Evolutionary conservation across 805 yeast genomes (phyloP).

Genomic region (Metschnikowia henanensis): DNA sequence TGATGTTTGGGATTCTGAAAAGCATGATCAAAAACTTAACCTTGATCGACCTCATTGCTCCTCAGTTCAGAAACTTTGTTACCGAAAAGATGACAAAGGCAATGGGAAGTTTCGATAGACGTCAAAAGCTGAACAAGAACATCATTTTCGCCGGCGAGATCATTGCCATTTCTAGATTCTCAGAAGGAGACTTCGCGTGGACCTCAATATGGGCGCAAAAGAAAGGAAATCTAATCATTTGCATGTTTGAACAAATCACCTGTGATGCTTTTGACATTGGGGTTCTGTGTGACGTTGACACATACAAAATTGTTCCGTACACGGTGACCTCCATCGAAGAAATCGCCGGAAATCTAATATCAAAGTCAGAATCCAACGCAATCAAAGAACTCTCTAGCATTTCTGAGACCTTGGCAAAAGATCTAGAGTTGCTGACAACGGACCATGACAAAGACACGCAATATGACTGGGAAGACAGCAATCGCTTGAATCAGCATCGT

Average conservation of each 20-base stretch:
- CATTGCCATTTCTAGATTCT: slow-evolving; percentile 72
- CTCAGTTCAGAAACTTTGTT: slow-evolving; percentile 72
- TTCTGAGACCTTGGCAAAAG: slow-evolving; percentile 28
- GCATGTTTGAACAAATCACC: slow-evolving; percentile 85
- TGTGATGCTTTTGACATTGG: slow-evolving; percentile 37
- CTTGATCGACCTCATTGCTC: slow-evolving; percentile 74
- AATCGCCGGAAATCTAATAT: slow-evolving; percentile 36
- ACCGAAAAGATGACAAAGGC: slow-evolving; percentile 47
- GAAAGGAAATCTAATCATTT: slow-evolving; percentile 66
- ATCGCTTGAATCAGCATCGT: slow-evolving; percentile 52
- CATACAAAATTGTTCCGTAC: slow-evolving; percentile 15
- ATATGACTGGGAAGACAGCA: slow-evolving; percentile 27
- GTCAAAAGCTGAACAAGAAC: slow-evolving; percentile 28
- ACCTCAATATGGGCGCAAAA: slow-evolving; percentile 91
- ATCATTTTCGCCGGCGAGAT: slow-evolving; percentile 81
- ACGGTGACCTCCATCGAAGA: slow-evolving; percentile 27
- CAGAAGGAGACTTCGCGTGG: slow-evolving; percentile 65
- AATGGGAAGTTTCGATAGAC: slow-evolving; percentile 14
- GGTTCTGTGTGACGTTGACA: slow-evolving; percentile 14
- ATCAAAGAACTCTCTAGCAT: slow-evolving; percentile 21
- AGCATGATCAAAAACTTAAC: slow-evolving; percentile 60
- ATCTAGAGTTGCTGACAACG: slow-evolving; percentile 16
- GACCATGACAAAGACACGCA: slow-evolving; percentile 9
- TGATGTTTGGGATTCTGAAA: slow-evolving; percentile 80
- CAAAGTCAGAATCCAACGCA: slow-evolving; percentile 17